These are phyloP conservation scores for Grigorovia transvaalensis DNA, from an alignment of 805 yeast genomes.

Conservation along the genomic window DNA sequence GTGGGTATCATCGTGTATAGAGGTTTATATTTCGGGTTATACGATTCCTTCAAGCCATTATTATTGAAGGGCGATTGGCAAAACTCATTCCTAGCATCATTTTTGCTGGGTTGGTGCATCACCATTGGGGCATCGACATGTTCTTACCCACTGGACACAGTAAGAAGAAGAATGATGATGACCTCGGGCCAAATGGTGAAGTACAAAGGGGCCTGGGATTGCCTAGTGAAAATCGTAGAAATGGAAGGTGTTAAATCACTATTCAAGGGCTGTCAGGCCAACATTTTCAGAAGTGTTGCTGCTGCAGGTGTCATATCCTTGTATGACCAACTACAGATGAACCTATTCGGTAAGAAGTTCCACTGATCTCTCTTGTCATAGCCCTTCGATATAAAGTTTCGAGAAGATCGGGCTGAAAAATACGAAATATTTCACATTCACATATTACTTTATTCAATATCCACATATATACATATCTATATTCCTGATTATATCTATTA, in stretches of 20 bases:
- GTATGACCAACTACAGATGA: conserved; percentile 93
- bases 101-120: conserved; percentile 95
- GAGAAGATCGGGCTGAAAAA: no score
- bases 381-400: no score
- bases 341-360: conserved; percentile 94
- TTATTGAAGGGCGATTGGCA: conserved; percentile 89
- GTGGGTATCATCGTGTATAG: conserved; percentile 97
- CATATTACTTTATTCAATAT: not conserved
- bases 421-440: no score
- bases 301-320: conserved; percentile 99
- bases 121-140: conserved; percentile 98
- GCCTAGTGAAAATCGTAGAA: conserved; percentile 84
- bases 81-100: conserved; percentile 90
- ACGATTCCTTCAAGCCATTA: conserved; percentile 93
- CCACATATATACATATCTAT: not conserved
- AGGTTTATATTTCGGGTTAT: conserved; percentile 97
- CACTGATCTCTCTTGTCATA: conserved; percentile 31
- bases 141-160: conserved; percentile 97
- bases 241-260: conserved; percentile 89
- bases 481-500: not conserved
- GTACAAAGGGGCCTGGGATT: conserved; percentile 91
- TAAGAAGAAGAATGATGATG: conserved; percentile 99
- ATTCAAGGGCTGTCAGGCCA: conserved; percentile 99
- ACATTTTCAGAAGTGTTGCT: conserved; percentile 99
- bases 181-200: conserved; percentile 98